Percentiles rank a stretch among this genome's conserved stretches.
These are phyloP conservation scores for Ophiostoma novo-ulmi DNA, from an alignment of 2,329 filamentous ascomycete species.

Conservation along the genomic window DNA sequence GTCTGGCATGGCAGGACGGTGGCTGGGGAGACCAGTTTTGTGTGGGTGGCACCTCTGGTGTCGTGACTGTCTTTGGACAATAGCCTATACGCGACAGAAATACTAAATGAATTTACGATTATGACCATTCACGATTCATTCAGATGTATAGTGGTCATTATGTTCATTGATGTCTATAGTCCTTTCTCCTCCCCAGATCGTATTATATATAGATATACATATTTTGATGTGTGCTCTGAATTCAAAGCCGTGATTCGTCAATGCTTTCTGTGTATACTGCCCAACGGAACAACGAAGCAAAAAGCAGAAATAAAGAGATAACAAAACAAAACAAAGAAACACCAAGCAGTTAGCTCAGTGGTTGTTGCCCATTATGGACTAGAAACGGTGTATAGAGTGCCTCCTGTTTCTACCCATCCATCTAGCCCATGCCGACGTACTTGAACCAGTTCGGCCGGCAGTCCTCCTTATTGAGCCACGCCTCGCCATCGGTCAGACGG, in stretches of 20 bases:
- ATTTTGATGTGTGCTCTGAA: not conserved
- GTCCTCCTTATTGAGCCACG: constrained; percentile 82
- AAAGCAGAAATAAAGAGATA: not conserved
- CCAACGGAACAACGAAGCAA: not conserved
- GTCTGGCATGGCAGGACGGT: constrained; percentile 57
- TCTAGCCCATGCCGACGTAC: constrained; percentile 72
- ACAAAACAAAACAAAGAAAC: not conserved
- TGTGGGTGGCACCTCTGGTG: constrained; percentile 59
- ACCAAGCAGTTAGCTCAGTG: not conserved
- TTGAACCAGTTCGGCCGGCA: constrained; percentile 98
- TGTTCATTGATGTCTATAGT: constrained; percentile 1
- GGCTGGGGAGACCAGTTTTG: constrained; percentile 62
- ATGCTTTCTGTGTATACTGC: constrained; percentile 3
- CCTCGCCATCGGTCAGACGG: constrained; percentile 80
- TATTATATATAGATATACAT: not conserved
- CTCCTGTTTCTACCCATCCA: not conserved
- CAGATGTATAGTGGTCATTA: not conserved
- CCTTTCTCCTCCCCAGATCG: not conserved
- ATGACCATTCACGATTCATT: not conserved
- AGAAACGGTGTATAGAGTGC: not conserved
- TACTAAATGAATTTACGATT: not conserved
- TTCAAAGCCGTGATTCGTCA: not conserved
- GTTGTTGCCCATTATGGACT: not conserved
- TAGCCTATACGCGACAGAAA: not conserved
- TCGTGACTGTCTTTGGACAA: constrained; percentile 58